Evolutionary conservation across 1,284 basidiomycete genomes (phyloP), one percentile per base, ranked within the genome.

Genomic region (Amylostereum chailletii): DNA sequence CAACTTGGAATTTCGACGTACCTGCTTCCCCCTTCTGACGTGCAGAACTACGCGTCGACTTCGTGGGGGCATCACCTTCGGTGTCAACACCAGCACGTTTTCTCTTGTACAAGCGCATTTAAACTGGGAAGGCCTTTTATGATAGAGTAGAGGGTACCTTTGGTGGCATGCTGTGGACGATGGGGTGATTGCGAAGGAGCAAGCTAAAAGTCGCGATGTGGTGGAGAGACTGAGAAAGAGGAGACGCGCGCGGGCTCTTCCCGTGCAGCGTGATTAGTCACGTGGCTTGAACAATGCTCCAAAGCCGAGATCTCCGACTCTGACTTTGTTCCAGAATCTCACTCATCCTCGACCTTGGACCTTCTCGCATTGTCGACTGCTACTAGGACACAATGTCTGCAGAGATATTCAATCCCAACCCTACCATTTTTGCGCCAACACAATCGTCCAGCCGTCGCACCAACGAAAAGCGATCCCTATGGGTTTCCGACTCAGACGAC

Each of bases 41-140:
- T 48, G 73, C 61, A 31, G 77, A 75, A 51, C 72, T 72, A 49
- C 73, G 75, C 41, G 75, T 79, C 40, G 70, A 57, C 60, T 74
- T 72, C 56, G 72, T 65, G 38, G 72, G 63, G 45, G 66, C 55
- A 29, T 67, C 47, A 29, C 62, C 61, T 46, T 58, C 58, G 39
- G 59, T 57, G n/a, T 58, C 52, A 5, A 60, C 62, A 11, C 64
- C 67, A 3, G 56, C 57, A 53, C 69, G 70, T 61, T 75, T 76
- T 52, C 74, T 65, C 74, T 76, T 51, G 9, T 19, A 11, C 36
- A 32, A 8, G 39, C 49, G 31, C 50, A 45, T 33, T n/a, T 41
- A 44, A 48, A 37, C 49, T 47, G 8, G 11, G 19, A 11, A 34
- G 40, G 30, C 32, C 29, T 37, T 37, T 19, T 11, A 11, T 29